phyloP scores from a whole-genome alignment of 495 filamentous ascomycete species.

The Tuber microsphaerosporum region DNA sequence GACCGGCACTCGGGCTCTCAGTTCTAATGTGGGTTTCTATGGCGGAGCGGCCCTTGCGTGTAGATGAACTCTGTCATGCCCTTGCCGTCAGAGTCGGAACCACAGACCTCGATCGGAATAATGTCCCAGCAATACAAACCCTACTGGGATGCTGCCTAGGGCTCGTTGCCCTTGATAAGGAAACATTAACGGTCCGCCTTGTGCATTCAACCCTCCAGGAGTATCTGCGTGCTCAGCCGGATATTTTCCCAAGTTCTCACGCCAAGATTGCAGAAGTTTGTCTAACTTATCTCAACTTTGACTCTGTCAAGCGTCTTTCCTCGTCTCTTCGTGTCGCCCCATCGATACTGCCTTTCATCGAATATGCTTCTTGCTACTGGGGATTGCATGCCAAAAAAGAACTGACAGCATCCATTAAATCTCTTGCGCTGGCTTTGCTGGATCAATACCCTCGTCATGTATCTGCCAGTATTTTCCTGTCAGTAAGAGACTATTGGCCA shows the following conservation, averaged over 20 bases:
- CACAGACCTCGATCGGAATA: conserved; percentile 8
- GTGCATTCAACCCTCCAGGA: conserved; percentile 8
- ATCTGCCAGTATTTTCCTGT: neutral
- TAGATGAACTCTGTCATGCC: conserved; percentile 11
- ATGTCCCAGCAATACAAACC: conserved; percentile 4
- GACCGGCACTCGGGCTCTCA: conserved; percentile 3
- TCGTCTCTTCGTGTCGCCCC: neutral
- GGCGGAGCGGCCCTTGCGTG: conserved; percentile 1
- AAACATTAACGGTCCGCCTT: neutral
- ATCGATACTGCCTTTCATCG: neutral
- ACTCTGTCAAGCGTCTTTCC: neutral
- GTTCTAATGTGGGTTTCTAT: conserved; percentile 14
- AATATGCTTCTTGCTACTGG: neutral
- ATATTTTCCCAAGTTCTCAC: neutral
- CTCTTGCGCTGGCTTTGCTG: neutral
- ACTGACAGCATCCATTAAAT: neutral
- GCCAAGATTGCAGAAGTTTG: conserved; percentile 1
- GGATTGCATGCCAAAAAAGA: neutral
- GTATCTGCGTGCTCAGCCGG: neutral
- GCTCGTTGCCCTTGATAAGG: conserved; percentile 6
- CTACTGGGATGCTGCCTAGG: conserved; percentile 6
- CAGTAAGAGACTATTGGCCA: neutral
- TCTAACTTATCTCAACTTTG: conserved; percentile 12
- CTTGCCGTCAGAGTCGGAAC: conserved; percentile 6
- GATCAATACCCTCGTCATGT: neutral